These are phyloP conservation scores for Drechslera avenae DNA, from an alignment of 2,329 filamentous ascomycete genomes.

Conservation along the genomic window DNA sequence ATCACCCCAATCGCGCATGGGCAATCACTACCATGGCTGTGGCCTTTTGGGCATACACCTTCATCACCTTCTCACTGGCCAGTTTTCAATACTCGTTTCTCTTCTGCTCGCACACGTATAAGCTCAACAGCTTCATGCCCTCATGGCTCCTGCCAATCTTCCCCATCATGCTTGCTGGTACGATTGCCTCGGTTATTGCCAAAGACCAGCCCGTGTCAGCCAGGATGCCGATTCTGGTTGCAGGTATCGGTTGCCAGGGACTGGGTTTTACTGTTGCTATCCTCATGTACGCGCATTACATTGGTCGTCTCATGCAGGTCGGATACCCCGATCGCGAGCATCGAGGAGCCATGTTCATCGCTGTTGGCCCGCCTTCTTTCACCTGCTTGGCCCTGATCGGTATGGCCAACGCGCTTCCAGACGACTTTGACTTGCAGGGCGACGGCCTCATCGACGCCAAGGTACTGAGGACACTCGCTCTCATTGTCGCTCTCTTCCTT, in stretches of 20 bases:
- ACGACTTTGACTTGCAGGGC: constrained; percentile 55
- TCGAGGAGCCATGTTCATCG: constrained; percentile 74
- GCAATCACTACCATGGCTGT: constrained; percentile 48
- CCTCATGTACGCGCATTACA: constrained; percentile 75
- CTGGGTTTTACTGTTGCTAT: constrained; percentile 71
- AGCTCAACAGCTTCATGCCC: constrained; percentile 71
- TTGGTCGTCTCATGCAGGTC: constrained; percentile 71
- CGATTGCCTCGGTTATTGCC: constrained; percentile 69
- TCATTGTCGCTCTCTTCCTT: constrained; percentile 62
- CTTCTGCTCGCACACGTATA: constrained; percentile 64
- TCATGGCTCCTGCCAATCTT: constrained; percentile 77
- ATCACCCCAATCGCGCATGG: constrained; percentile 50
- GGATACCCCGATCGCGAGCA: constrained; percentile 68
- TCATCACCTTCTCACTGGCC: constrained; percentile 48
- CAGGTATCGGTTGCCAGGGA: constrained; percentile 71
- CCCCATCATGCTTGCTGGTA: constrained; percentile 74
- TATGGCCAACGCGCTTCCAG: constrained; percentile 62
- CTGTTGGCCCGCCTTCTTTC: constrained; percentile 75
- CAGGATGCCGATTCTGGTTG: constrained; percentile 67
- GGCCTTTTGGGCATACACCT: constrained; percentile 53
- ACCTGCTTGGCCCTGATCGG: constrained; percentile 72
- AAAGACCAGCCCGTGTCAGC: constrained; percentile 62
- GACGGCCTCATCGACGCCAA: constrained; percentile 53
- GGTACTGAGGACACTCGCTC: constrained; percentile 53
- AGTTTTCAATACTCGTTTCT: constrained; percentile 65